Percentiles rank a stretch among this genome's conserved stretches.
These are phyloP conservation scores for Chaetomiaceae sp. DNA, from an alignment of 2,329 filamentous ascomycete genomes.

Conservation along the genomic window DNA sequence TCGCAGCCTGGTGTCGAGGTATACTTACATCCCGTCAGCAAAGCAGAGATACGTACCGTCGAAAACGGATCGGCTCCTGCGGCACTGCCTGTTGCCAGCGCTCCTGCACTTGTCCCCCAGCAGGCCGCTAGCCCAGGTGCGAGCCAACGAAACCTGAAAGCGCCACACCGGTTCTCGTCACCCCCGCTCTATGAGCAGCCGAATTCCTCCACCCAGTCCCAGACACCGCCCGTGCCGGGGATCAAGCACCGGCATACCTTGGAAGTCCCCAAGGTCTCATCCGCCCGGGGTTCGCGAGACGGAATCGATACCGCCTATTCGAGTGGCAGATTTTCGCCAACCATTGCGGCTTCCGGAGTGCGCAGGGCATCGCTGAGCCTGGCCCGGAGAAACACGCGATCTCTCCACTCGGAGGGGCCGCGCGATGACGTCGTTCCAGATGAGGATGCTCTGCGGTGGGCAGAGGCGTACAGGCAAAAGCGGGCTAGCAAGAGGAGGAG, in stretches of 20 bases:
- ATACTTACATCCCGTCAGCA: slow-evolving; percentile 30
- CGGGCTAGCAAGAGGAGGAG: slow-evolving; percentile 79
- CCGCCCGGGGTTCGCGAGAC: slow-evolving; percentile 69
- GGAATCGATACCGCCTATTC: slow-evolving; percentile 61
- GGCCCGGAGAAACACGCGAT: slow-evolving; percentile 74
- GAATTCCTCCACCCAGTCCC: slow-evolving; percentile 46
- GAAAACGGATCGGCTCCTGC: slow-evolving; percentile 23
- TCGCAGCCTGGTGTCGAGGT: slow-evolving; percentile 33
- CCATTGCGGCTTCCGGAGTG: slow-evolving; percentile 49
- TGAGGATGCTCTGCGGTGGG: slow-evolving; percentile 87
- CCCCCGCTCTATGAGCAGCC: slow-evolving; percentile 52
- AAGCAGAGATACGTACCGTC: slow-evolving; percentile 26
- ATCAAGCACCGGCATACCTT: slow-evolving; percentile 82
- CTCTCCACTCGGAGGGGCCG: slow-evolving; percentile 77
- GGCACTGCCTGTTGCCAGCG: slow-evolving; percentile 13
- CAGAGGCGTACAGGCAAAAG: slow-evolving; percentile 88
- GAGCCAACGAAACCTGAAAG: slow-evolving; percentile 23
- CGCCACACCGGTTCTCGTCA: slow-evolving; percentile 59
- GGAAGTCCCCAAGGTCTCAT: slow-evolving; percentile 69
- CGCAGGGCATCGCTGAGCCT: slow-evolving; percentile 81
- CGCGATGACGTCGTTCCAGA: slow-evolving; percentile 81
- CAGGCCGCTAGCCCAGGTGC: slow-evolving; percentile 24
- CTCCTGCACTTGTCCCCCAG: slow-evolving; percentile 20
- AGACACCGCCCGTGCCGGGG: slow-evolving; percentile 49
- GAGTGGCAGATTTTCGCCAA: slow-evolving; percentile 78